These are phyloP conservation scores for Wallemia mellicola DNA, from an alignment of 1,284 basidiomycete genomes.

Conservation along the genomic window DNA sequence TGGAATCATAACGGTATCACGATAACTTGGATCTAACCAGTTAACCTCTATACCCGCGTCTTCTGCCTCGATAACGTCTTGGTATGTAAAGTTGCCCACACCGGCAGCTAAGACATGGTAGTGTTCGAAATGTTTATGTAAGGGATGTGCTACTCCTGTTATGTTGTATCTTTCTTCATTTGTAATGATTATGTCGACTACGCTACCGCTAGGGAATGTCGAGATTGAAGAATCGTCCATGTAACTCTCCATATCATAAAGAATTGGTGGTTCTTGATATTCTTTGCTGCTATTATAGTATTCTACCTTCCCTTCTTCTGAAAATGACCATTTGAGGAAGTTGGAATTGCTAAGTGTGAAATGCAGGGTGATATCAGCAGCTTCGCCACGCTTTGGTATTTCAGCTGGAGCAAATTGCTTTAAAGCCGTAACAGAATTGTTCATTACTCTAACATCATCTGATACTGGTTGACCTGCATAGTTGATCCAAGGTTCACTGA, in stretches of 20 bases:
- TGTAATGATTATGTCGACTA: not conserved
- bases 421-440: not conserved
- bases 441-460: not conserved
- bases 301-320: not conserved
- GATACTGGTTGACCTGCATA: not conserved
- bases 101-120: not conserved
- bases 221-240: not conserved
- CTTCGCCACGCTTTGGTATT: not conserved
- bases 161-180: not conserved
- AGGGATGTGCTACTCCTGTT: not conserved
- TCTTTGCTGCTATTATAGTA: not conserved
- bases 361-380: not conserved
- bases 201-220: not conserved
- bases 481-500: not conserved
- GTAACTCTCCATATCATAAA: not conserved
- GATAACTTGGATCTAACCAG: not conserved
- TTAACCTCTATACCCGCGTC: not conserved
- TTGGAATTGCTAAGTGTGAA: not conserved
- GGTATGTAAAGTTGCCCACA: not conserved
- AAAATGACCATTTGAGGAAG: not conserved
- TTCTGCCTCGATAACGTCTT: not conserved
- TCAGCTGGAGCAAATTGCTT: not conserved
- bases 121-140: not conserved
- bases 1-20: not conserved
- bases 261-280: not conserved